Percentiles rank a stretch among this genome's conserved stretches.
Evolutionary conservation across 805 yeast species (phyloP).

Genomic region (Candida corydali): DNA sequence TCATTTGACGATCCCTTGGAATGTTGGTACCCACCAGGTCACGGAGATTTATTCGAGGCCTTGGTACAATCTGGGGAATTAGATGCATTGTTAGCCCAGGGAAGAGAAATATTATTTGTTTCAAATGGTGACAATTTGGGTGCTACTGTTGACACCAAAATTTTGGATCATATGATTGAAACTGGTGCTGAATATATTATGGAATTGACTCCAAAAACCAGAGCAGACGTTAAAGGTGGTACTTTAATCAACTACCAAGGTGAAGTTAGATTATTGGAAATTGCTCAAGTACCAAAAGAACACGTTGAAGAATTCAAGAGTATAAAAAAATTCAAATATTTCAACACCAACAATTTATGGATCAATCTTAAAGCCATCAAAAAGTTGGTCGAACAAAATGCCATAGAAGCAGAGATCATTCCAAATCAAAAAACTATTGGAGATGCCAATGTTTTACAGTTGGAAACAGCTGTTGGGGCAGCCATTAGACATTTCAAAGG

Average conservation of each 20-base stretch:
- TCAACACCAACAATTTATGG: conserved; percentile 98
- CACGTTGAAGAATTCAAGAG: conserved; percentile 97
- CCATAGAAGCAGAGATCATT: conserved; percentile 87
- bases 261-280: conserved; percentile 87
- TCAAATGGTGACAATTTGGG: conserved; percentile 98
- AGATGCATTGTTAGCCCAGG: conserved; percentile 83
- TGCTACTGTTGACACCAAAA: conserved; percentile 92
- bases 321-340: conserved; percentile 95
- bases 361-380: conserved; percentile 91
- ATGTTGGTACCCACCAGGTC: conserved; percentile 99
- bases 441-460: conserved; percentile 85
- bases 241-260: conserved; percentile 96
- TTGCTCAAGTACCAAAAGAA: conserved; percentile 98
- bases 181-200: conserved; percentile 90
- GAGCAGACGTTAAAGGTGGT: conserved; percentile 99
- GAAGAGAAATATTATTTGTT: conserved; percentile 91
- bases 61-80: conserved; percentile 87
- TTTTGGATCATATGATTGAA: conserved; percentile 88
- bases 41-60: conserved; percentile 94
- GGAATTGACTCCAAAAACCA: conserved; percentile 98
- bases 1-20: conserved; percentile 67
- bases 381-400: conserved; percentile 79
- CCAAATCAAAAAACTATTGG: conserved; percentile 86
- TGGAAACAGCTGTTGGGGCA: conserved; percentile 99
- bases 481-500: conserved; percentile 93